phyloP scores from a whole-genome alignment of 2,329 filamentous ascomycete genomes.

The Pezicula neosporulosa region DNA sequence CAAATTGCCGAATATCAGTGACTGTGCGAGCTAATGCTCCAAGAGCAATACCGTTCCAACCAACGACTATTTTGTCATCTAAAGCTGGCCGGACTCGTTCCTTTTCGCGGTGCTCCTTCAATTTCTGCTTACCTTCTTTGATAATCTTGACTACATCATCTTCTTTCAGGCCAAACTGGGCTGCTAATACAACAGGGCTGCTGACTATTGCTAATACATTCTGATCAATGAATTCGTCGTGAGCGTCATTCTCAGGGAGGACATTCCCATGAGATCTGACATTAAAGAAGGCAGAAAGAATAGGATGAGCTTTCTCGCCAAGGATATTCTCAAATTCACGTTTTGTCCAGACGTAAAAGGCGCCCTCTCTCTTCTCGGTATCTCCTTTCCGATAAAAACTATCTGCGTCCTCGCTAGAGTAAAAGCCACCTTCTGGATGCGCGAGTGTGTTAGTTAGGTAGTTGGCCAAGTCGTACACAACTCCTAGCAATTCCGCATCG shows the following conservation, averaged over 20 bases:
- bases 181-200: slow-evolving; percentile 65
- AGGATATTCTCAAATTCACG: slow-evolving; percentile 81
- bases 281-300: slow-evolving; percentile 82
- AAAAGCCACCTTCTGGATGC: slow-evolving; percentile 70
- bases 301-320: slow-evolving; percentile 60
- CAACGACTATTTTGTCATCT: slow-evolving; percentile 84
- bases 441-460: slow-evolving; percentile 78
- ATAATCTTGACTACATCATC: slow-evolving; percentile 68
- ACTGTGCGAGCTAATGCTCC: slow-evolving; percentile 74
- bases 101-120: slow-evolving; percentile 68
- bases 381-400: slow-evolving; percentile 73
- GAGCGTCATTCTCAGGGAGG: slow-evolving; percentile 74
- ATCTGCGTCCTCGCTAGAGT: slow-evolving; percentile 87
- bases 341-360: slow-evolving; percentile 90
- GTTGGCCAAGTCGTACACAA: slow-evolving; percentile 78
- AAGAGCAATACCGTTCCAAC: slow-evolving; percentile 88
- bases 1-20: slow-evolving; percentile 60
- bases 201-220: slow-evolving; percentile 77
- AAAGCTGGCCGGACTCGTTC: slow-evolving; percentile 74
- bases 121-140: slow-evolving; percentile 59
- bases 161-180: slow-evolving; percentile 69
- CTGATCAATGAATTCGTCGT: slow-evolving; percentile 92
- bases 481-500: slow-evolving; percentile 70
- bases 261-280: slow-evolving; percentile 85
- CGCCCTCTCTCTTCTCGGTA: slow-evolving; percentile 81